Conservation (phyloP, 1,284 basidiomycete species). For the Leucoagaricus sp. region DNA sequence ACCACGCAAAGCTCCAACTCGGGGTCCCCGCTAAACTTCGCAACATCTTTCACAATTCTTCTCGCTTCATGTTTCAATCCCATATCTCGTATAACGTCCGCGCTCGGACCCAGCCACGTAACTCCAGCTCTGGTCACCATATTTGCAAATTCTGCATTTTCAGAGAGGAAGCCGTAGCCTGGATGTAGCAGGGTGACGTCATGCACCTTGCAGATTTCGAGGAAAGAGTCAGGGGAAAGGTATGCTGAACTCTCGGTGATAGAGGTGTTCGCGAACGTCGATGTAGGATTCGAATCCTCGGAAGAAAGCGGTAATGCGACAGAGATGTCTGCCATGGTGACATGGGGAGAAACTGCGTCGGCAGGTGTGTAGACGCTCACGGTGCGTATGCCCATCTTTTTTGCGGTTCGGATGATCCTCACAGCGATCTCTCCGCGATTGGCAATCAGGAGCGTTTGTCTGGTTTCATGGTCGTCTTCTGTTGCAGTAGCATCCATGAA, state of each 20-base stretch:
- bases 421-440: slow-evolving; percentile 51
- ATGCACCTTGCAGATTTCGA: slow-evolving; percentile 45
- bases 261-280: slow-evolving; percentile 19
- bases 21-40: slow-evolving; percentile 27
- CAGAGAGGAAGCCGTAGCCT: slow-evolving; percentile 70
- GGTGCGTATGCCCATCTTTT: slow-evolving; percentile 46
- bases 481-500: too few species aligned
- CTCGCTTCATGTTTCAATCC: slow-evolving; percentile 68
- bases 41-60: slow-evolving; percentile 32
- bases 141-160: slow-evolving; percentile 60
- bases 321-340: slow-evolving; percentile 51
- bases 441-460: slow-evolving; percentile 39
- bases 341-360: slow-evolving; percentile 57
- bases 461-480: slow-evolving; percentile 15
- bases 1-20: slow-evolving; percentile 48
- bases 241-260: slow-evolving; percentile 43
- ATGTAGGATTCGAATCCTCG: slow-evolving; percentile 14
- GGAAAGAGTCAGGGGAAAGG: slow-evolving; percentile 40
- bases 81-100: slow-evolving; percentile 54
- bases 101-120: slow-evolving; percentile 61
- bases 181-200: slow-evolving; percentile 61
- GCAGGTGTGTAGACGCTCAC: slow-evolving; percentile 56
- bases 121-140: slow-evolving; percentile 51
- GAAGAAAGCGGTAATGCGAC: slow-evolving; percentile 33
- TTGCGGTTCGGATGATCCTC: slow-evolving; percentile 57